phyloP scores from a whole-genome alignment of 139 green algal genomes.

The Spirogloea muscicola region DNA sequence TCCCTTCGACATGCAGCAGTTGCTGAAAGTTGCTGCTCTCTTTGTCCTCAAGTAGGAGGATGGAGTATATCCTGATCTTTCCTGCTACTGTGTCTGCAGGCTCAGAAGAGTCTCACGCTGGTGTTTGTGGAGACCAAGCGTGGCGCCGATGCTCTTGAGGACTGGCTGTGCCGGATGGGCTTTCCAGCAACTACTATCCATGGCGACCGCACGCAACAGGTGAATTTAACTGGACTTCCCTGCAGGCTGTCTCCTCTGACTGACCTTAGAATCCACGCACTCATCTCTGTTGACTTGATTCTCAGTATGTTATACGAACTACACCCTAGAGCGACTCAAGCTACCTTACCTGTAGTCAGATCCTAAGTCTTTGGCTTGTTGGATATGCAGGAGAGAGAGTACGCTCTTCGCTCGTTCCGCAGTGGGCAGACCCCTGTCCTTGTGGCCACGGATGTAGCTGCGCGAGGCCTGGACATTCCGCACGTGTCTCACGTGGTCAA shows the following conservation, averaged over 20 bases:
- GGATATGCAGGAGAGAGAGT: conserved; percentile 50
- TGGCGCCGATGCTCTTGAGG: conserved; percentile 90
- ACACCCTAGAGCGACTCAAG: too few relatives aligned
- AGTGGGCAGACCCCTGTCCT: conserved; percentile 59
- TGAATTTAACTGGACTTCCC: too few relatives aligned
- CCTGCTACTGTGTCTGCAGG: too few relatives aligned
- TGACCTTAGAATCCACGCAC: too few relatives aligned
- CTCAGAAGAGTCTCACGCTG: conserved; percentile 83
- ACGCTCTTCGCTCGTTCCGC: conserved; percentile 73
- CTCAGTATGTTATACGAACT: not conserved
- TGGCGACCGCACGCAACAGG: conserved; percentile 82
- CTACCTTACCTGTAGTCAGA: too few relatives aligned
- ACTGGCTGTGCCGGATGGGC: conserved; percentile 77
- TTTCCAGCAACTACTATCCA: conserved; percentile 92
- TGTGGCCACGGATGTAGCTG: conserved; percentile 94
- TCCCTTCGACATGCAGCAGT: too few relatives aligned
- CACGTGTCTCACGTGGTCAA: conserved; percentile 85
- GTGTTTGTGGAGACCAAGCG: conserved; percentile 98
- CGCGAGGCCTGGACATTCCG: conserved; percentile 86
- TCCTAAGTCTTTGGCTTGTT: too few relatives aligned
- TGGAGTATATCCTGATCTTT: too few relatives aligned
- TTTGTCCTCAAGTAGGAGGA: too few relatives aligned
- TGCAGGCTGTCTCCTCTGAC: too few relatives aligned
- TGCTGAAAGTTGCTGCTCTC: too few relatives aligned
- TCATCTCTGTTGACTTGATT: not conserved